Evolutionary conservation across 2,329 filamentous ascomycete genomes (phyloP), one percentile per base, ranked within the genome.

Genomic region (Aspergillus sp.): DNA sequence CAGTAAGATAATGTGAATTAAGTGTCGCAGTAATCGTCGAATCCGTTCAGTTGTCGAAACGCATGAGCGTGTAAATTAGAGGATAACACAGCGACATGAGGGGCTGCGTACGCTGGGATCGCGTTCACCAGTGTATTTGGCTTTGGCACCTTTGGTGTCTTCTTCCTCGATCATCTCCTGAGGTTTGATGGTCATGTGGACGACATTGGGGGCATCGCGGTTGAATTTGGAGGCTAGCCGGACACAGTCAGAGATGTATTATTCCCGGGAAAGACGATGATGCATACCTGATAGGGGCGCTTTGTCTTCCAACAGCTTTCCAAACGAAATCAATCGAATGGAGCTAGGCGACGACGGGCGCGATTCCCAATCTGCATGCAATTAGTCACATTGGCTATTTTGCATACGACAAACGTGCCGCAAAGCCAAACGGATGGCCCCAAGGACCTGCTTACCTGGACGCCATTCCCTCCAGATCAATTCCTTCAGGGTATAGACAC

Each of bases 101-200:
- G 80, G 76, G 45, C 73, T 77, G 53, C 73, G 70, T 50, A 81
- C 78, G 33, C 73, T 73, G 29, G 73, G 73, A 41, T 81, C 80
- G 35, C 71, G 66, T 46, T 75, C 71, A 51, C 78, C 71, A 36
- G 69, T 58, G 53, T 71, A 68, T 43, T 71, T 68, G 29, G 62
- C 57, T 65, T 84, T 86, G 48, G 78, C 76, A 32, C 79, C 78
- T 61, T 83, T 85, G 47, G 85, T 82, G 56, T 88, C 85, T 58
- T 86, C 83, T 60, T 93, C 88, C 54, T 94, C 84, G 51, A 91
- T 73, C 35, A 85, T 78, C 61, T 94, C 88, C 61, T 89, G 85
- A 2, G 89, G 89, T 57, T 87, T 86, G 57, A 95, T 82, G 4
- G 86, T 91, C 88, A 95, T 94, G 67, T 95, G 89, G n/a, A 95